Percentiles rank a stretch among this genome's conserved stretches.
Conservation (phyloP, 225 moss, liverwort and hornwort genomes). For the Straminergon stramineum region DNA sequence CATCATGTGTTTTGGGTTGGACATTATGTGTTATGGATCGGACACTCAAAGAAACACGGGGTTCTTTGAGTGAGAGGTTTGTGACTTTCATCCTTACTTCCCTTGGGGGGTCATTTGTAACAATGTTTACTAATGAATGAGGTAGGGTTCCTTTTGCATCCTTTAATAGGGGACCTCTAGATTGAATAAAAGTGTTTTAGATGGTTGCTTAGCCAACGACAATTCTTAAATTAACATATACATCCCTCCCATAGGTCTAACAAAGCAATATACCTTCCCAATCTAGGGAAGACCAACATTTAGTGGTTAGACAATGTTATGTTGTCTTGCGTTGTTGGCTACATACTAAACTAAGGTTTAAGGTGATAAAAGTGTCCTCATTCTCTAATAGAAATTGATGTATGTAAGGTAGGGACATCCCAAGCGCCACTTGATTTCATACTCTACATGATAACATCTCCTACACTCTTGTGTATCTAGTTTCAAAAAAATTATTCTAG, state of each 20-base stretch:
- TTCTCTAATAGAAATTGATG: accelerated
- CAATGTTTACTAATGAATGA: too few relatives aligned
- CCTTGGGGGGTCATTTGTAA: too few relatives aligned
- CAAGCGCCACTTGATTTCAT: accelerated
- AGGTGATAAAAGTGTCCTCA: accelerated
- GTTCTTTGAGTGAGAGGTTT: too few relatives aligned
- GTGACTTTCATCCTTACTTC: too few relatives aligned
- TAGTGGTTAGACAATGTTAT: neutral
- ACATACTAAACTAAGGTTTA: neutral
- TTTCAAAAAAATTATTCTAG: neutral
- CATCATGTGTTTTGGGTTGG: too few relatives aligned
- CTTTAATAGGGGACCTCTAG: accelerated
- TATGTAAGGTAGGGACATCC: neutral
- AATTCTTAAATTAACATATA: neutral
- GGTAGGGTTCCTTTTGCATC: too few relatives aligned
- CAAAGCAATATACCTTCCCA: neutral
- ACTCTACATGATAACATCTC: neutral
- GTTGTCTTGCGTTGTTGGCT: neutral
- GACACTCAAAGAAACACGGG: too few relatives aligned
- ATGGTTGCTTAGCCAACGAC: accelerated
- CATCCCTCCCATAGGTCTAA: accelerated
- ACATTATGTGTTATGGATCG: too few relatives aligned
- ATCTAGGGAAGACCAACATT: neutral
- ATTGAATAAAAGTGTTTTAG: neutral
- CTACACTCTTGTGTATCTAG: neutral